These are phyloP conservation scores for Sclerotinia sclerotiorum DNA, from an alignment of 2,329 filamentous ascomycete genomes.

Conservation along the genomic window DNA sequence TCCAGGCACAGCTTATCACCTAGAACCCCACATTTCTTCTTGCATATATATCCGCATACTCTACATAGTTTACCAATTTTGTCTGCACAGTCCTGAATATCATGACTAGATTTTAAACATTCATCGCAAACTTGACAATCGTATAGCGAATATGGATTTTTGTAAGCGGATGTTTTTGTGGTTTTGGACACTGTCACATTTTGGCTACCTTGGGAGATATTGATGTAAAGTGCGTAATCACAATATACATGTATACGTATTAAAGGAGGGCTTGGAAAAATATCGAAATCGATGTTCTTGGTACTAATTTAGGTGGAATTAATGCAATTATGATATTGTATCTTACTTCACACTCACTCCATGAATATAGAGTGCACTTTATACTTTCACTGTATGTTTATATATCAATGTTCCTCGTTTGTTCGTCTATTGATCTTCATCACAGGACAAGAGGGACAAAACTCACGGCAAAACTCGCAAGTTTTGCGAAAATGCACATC, in stretches of 20 bases:
- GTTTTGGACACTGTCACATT: neutral
- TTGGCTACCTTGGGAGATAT: neutral
- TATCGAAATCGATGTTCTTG: neutral
- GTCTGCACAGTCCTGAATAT: neutral
- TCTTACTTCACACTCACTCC: neutral
- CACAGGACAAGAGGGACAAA: neutral
- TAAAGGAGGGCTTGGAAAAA: neutral
- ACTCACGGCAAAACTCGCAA: neutral
- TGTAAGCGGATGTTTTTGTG: neutral
- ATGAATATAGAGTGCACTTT: constrained; percentile 3
- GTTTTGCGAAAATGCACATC: neutral
- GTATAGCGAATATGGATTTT: neutral
- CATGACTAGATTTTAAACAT: neutral
- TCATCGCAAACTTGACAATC: neutral
- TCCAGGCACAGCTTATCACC: neutral
- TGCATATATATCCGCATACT: neutral
- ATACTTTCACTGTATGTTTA: neutral
- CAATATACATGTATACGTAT: neutral
- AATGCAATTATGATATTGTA: neutral
- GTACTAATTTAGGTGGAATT: neutral
- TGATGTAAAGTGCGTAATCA: neutral
- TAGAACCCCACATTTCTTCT: neutral
- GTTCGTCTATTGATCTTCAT: neutral
- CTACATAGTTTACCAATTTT: neutral
- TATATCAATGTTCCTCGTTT: neutral